Evolutionary conservation across 2,329 filamentous ascomycete species (phyloP), one percentile per base, ranked within the genome.

Genomic region (Cladosporium colombiae): DNA sequence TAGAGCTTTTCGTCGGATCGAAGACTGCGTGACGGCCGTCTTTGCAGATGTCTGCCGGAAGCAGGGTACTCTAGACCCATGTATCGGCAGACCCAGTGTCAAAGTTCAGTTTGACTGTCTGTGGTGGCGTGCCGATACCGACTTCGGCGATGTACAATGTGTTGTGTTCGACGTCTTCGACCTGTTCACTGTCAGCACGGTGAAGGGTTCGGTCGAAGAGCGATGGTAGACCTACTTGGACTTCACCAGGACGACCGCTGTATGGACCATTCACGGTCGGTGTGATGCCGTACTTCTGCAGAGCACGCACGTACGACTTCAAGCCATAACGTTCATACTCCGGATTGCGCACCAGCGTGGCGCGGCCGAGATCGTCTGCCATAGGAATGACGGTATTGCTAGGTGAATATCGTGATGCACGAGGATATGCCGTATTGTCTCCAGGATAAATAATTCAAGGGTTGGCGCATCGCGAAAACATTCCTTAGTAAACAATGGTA

Each of bases 81-180:
- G 90, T 81, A 79, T 91, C 89, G 23, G 88, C 83, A 13, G 87
- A 90, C 23, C 89, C 89, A 46, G 89, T 91, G 74, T 92, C 89
- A 68, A 91, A 91, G 72, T 91, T 68, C 29, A 70, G 62, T 13
- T 62, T 65, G 21, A 69, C 70, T 55, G 78, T 86, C 78, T 91
- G 89, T 1, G 82, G 76, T 18, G 89, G 89, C 1, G 85, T 88
- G 31, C 90, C 90, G 67, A 92, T 88, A 16, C 78, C 74, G 29
- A 91, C 85, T 33, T 85, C 81, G 57, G 85, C 88, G 25, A 91
- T 82, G 73, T 91, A 91, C 77, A 85, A 77, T 6, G 84, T 79
- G 68, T 91, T 89, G 70, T 90, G 89, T 76, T 91, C 86, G 63
- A 86, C 81, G 73, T 91, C 89, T 27, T 89, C 83, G 6, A 68